Evolutionary conservation across 495 filamentous ascomycete species (phyloP), one percentile per base, ranked within the genome.

Genomic region (Staphylotrichum longicolle): DNA sequence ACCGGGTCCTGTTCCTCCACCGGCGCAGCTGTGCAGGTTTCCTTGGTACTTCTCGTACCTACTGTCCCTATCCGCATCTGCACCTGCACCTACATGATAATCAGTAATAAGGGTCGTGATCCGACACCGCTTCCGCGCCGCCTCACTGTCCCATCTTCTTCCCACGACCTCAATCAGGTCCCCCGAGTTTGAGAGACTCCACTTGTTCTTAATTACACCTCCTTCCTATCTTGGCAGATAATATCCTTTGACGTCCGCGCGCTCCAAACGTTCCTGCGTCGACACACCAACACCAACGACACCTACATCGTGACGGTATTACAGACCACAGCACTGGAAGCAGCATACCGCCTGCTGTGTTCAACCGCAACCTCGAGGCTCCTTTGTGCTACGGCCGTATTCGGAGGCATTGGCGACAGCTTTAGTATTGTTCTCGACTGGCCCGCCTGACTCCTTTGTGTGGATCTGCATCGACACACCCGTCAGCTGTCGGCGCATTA

Each of bases 371-470:
- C 11, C 12, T 34, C 40, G 32, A 45, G 42, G 20, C 32, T 7
- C 49, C 61, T 49, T 59, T 58, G 55, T 59, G 48, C 49, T 54
- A 32, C 55, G 15, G 49, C 49, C 55, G 49, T 48, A 41, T 4
- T 4, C 33, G 46, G 27, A 44, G 32, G 49, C 34, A 55, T 64
- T 63, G 62, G 35, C 50, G 30, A 11, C 48, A n/a, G 30, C 6
- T 51, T 63, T 54, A 56, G 41, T 63, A 60, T 60, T 63, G 62
- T 63, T 6, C 51, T 63, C 62, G 42, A 44, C 9, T 7, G 11
- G 5, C 32, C 14, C n/a, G 9, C 41, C 20, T 15, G 27, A 20
- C 32, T 34, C 42, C 42, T 58, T 65, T 58, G 48, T 50, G 10
- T 7, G 14, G 12, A 10, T 53, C 54, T 5, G 39, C 5, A 37